Percentiles rank a stretch among this genome's conserved stretches.
Evolutionary conservation across 805 yeast species (phyloP).

Genomic region (Ogataea kodamae): DNA sequence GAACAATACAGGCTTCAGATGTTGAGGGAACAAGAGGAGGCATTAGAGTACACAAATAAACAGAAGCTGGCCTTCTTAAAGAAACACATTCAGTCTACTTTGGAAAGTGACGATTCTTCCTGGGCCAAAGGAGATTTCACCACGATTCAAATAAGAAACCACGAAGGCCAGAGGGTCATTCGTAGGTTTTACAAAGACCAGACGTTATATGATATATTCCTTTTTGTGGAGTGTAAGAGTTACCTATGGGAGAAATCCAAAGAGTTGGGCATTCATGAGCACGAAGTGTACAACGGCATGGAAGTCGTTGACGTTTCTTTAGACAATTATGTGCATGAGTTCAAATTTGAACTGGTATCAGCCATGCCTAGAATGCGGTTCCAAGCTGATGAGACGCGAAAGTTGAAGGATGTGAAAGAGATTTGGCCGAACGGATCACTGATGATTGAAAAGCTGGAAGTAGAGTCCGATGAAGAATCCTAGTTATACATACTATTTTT

Average conservation of each 20-base stretch:
- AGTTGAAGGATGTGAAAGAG: conserved; percentile 27
- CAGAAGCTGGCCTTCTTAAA: conserved; percentile 25
- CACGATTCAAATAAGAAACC: conserved; percentile 51
- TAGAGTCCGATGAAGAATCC: conserved; percentile 16
- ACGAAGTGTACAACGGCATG: conserved; percentile 9
- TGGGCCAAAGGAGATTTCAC: conserved; percentile 34
- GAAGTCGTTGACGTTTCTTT: conserved; percentile 10
- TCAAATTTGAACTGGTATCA: conserved; percentile 34
- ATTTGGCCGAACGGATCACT: conserved; percentile 39
- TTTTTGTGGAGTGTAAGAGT: conserved; percentile 44
- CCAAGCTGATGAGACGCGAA: conserved; percentile 17
- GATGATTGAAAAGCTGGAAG: conserved; percentile 29
- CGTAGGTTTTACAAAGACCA: conserved; percentile 40
- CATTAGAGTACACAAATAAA: conserved; percentile 12
- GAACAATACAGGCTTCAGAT: conserved; percentile 18
- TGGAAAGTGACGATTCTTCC: conserved; percentile 6
- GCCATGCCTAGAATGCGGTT: conserved; percentile 35
- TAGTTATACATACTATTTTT: conserved; percentile 14
- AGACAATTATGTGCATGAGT: conserved; percentile 20
- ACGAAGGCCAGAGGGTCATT: conserved; percentile 48
- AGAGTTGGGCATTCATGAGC: conserved; percentile 13
- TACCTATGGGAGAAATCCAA: conserved; percentile 14
- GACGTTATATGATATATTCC: conserved; percentile 46
- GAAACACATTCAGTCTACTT: conserved; percentile 9
- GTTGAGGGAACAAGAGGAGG: conserved; percentile 16